Evolutionary conservation across 495 filamentous ascomycete genomes (phyloP).

Genomic region (Hypoxylon subgilvum): DNA sequence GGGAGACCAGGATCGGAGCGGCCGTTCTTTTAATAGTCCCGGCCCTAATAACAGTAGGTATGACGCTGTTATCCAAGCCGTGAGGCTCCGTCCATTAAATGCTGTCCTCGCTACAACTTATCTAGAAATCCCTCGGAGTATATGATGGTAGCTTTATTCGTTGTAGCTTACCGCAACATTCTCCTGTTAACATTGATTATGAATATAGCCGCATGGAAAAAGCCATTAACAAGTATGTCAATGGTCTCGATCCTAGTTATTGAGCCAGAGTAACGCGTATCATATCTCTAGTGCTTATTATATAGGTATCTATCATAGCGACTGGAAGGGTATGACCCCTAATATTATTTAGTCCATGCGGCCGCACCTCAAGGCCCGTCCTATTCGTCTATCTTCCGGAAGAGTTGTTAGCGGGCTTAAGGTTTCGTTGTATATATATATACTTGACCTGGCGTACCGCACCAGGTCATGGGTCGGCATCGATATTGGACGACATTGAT

Average conservation of each 20-base stretch:
- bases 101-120: too few species aligned
- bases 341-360: constrained; percentile 23
- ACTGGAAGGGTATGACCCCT: constrained; percentile 25
- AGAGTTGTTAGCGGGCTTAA: background rate
- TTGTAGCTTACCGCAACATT: too few species aligned
- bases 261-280: constrained; percentile 8
- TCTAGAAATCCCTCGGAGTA: too few species aligned
- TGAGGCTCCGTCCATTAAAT: too few species aligned
- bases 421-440: constrained; percentile 26
- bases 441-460: constrained; percentile 10
- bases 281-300: constrained; percentile 21
- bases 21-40: background rate
- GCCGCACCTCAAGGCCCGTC: constrained; percentile 6
- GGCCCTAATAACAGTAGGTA: too few species aligned
- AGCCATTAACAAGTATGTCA: too few species aligned
- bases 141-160: too few species aligned
- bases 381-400: constrained; percentile 13
- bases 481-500: constrained; percentile 15
- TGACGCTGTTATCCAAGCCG: too few species aligned
- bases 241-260: constrained; percentile 17
- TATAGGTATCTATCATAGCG: constrained; percentile 32
- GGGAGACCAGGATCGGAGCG: background rate
- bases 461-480: background rate
- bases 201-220: too few species aligned
- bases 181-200: too few species aligned